Conservation (phyloP, 164 flowering plant genomes). For the Vitis labrusca region DNA sequence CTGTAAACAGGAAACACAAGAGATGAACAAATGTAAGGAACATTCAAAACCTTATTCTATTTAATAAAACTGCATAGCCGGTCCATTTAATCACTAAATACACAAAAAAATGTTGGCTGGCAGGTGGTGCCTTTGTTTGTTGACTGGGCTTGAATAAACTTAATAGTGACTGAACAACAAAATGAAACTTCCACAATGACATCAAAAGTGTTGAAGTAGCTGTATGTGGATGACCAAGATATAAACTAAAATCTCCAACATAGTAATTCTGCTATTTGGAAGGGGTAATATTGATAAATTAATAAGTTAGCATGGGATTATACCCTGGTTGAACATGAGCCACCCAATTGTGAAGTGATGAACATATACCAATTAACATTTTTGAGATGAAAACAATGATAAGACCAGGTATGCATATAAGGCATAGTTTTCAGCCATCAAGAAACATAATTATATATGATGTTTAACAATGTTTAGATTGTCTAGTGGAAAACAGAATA, state of each 20-base stretch:
- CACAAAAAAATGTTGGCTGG: too few relatives aligned
- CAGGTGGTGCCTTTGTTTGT: too few relatives aligned
- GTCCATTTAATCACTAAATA: too few relatives aligned
- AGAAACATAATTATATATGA: too few relatives aligned
- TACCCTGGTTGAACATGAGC: too few relatives aligned
- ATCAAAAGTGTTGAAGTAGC: not conserved
- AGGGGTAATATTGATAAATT: not conserved
- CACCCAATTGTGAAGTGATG: not conserved
- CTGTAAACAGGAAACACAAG: slow-evolving; percentile 31
- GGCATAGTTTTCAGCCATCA: not conserved
- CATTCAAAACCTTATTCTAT: not conserved
- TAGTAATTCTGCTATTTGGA: not conserved
- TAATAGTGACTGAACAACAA: not conserved
- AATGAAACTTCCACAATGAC: not conserved
- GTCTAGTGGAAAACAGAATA: too few relatives aligned
- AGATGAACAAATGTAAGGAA: not conserved
- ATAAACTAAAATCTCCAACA: not conserved
- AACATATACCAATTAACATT: not conserved
- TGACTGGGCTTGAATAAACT: too few relatives aligned
- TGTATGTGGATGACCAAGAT: not conserved
- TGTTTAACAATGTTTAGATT: too few relatives aligned
- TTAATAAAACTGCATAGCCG: not conserved
- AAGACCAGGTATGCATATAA: not conserved
- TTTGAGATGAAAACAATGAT: not conserved
- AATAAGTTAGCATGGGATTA: too few relatives aligned